phyloP scores from a whole-genome alignment of 768 basidiomycete genomes.

The Naganishia randhawae region DNA sequence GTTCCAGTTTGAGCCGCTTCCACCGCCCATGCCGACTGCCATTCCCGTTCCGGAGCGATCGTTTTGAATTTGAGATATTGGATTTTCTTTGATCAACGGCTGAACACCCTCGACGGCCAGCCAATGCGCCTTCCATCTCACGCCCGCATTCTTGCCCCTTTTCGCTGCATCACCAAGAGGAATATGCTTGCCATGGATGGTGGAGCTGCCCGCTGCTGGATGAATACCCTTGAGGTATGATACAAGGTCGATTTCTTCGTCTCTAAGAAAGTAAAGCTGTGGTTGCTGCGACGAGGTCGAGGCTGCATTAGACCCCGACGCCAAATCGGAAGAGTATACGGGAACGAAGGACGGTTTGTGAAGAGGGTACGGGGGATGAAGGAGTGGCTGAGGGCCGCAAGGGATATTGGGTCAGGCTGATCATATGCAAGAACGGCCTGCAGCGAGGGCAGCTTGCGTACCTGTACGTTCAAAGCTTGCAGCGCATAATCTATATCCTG shows the following conservation, averaged over 20 bases:
- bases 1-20: no score
- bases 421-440: no score
- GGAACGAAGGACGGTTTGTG: conserved; percentile 49
- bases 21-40: not conserved
- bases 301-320: conserved; percentile 19
- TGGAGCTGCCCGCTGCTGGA: conserved; percentile 33
- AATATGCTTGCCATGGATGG: conserved; percentile 19
- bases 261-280: conserved; percentile 79
- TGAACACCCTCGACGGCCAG: conserved; percentile 97
- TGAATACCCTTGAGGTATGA: conserved; percentile 65
- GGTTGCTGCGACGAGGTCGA: conserved; percentile 31
- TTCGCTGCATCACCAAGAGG: conserved; percentile 10
- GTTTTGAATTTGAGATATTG: conserved; percentile 52
- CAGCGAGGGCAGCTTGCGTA: no score
- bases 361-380: conserved; percentile 75
- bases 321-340: conserved; percentile 44
- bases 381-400: conserved; percentile 57
- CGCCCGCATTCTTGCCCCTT: conserved; percentile 39
- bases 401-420: not conserved
- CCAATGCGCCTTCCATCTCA: conserved; percentile 73
- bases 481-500: conserved; percentile 90
- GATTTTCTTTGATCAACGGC: conserved; percentile 92
- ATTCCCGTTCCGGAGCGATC: conserved; percentile 6
- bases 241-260: conserved; percentile 96
- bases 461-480: conserved; percentile 87